Conservation (phyloP, 768 basidiomycete genomes). For the Tulasnella sp. region DNA sequence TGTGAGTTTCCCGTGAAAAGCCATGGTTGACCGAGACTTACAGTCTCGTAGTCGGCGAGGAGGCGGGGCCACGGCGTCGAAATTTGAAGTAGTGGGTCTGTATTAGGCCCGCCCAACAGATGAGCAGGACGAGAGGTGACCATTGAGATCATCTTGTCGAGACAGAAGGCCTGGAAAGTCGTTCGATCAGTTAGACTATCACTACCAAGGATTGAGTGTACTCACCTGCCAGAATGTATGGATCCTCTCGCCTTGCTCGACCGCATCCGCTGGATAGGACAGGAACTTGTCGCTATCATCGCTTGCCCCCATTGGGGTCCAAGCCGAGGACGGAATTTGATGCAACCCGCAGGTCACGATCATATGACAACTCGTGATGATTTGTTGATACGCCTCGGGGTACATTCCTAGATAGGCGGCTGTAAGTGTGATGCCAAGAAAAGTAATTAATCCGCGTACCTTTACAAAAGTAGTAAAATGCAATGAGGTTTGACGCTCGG, state of each 20-base stretch:
- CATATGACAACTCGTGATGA: conserved; percentile 36
- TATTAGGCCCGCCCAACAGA: conserved; percentile 14
- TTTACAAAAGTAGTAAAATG: conserved; percentile 27
- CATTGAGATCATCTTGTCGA: conserved; percentile 26
- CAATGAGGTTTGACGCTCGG: conserved; percentile 22
- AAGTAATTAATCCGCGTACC: neutral
- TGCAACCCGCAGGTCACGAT: conserved; percentile 65
- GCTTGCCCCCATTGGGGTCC: neutral
- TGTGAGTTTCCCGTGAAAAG: neutral
- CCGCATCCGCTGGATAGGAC: neutral
- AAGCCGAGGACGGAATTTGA: conserved; percentile 29
- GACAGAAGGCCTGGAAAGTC: neutral
- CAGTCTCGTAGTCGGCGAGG: conserved; percentile 23
- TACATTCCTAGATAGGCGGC: conserved; percentile 7
- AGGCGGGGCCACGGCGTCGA: conserved; percentile 23
- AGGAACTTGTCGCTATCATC: neutral
- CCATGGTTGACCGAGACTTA: neutral
- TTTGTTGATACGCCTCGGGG: conserved; percentile 19
- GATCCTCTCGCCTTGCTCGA: conserved; percentile 28
- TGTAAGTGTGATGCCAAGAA: conserved; percentile 2
- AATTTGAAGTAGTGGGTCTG: conserved; percentile 9
- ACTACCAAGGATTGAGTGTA: neutral
- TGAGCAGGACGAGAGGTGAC: neutral
- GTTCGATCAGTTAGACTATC: neutral
- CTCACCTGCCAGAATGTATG: conserved; percentile 28